Percentiles rank a stretch among this genome's conserved stretches.
These are phyloP conservation scores for Calocera viscosa DNA, from an alignment of 768 basidiomycete species.

Conservation along the genomic window DNA sequence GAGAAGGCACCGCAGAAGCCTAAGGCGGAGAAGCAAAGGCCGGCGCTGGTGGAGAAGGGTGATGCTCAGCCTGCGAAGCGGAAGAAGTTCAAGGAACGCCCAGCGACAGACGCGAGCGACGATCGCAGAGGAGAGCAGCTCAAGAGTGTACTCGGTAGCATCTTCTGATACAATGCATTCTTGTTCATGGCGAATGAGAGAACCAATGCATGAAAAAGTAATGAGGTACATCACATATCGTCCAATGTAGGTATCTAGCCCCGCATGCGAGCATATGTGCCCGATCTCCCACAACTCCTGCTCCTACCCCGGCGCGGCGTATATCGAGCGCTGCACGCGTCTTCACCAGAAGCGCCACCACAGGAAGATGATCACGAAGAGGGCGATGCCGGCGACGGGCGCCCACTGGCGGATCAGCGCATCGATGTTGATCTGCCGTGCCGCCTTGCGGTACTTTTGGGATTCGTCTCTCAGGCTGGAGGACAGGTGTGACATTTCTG, in stretches of 20 bases:
- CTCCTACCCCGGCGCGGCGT: background rate
- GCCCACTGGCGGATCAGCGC: constrained; percentile 94
- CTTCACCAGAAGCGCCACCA: constrained; percentile 35
- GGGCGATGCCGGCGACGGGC: constrained; percentile 66
- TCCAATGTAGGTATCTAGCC: constrained; percentile 1
- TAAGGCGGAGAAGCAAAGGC: background rate
- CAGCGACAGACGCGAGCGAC: background rate
- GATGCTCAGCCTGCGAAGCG: background rate
- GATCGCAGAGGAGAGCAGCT: background rate
- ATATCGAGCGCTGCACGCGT: background rate
- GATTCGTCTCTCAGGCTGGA: constrained; percentile 90
- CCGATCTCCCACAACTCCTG: background rate
- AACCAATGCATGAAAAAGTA: background rate
- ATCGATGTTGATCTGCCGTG: constrained; percentile 84
- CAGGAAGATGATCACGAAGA: constrained; percentile 53
- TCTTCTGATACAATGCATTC: background rate
- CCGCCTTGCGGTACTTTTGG: constrained; percentile 92
- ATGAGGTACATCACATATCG: background rate
- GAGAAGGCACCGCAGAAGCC: background rate
- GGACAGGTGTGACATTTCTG: constrained; percentile 95
- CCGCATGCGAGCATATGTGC: background rate
- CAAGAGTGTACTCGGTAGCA: background rate
- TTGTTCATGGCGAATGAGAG: background rate
- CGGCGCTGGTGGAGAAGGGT: background rate
- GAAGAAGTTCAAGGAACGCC: background rate